Conservation (phyloP, 2,329 filamentous ascomycete species). For the Monosporascus sp. region DNA sequence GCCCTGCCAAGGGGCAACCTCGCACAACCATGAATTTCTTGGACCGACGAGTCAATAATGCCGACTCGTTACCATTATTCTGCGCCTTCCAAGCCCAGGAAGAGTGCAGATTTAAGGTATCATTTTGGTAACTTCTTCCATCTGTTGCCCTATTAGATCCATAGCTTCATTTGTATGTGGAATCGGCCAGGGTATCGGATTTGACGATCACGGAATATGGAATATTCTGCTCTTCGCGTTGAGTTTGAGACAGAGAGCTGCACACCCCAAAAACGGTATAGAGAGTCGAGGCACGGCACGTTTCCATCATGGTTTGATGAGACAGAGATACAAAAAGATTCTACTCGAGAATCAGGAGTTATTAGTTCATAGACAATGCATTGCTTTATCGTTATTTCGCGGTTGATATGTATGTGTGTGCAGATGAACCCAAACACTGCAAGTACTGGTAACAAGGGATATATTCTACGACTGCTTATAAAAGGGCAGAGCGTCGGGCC, state of each 20-base stretch:
- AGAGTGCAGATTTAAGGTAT: constrained; percentile 9
- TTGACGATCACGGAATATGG: constrained; percentile 5
- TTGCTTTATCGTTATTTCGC: background rate
- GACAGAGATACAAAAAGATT: background rate
- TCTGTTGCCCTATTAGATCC: constrained; percentile 25
- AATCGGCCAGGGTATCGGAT: constrained; percentile 21
- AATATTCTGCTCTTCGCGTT: constrained; percentile 7
- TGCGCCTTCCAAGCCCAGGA: background rate
- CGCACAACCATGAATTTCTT: background rate
- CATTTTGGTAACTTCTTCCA: constrained; percentile 19
- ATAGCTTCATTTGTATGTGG: constrained; percentile 27
- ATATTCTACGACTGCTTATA: too few relatives aligned
- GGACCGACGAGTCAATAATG: background rate
- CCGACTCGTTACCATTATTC: background rate
- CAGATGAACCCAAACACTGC: too few relatives aligned
- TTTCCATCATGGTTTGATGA: background rate
- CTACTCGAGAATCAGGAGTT: background rate
- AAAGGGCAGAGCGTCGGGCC: too few relatives aligned
- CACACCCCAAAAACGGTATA: background rate
- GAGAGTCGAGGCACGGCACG: background rate
- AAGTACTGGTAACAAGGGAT: too few relatives aligned
- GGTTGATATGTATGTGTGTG: background rate
- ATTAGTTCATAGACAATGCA: background rate
- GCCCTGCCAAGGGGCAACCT: background rate
- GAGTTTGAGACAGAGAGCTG: background rate